Evolutionary conservation across 305 asterid genomes (phyloP).

Genomic region (Fraxinus xanthoxyloides): DNA sequence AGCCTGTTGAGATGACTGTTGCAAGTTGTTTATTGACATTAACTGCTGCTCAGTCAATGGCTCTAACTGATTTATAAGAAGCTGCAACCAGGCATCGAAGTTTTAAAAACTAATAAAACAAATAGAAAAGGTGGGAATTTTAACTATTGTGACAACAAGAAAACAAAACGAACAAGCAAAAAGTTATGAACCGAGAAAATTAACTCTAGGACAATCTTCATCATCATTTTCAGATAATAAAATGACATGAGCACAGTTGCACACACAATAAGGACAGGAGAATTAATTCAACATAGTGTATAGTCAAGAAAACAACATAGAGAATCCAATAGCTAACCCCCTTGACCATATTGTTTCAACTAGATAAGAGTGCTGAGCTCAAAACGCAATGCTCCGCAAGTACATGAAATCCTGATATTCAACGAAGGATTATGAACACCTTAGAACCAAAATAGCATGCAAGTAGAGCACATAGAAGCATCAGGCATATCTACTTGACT

Average conservation of each 20-base stretch:
- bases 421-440: background rate
- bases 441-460: background rate
- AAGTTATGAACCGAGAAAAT: background rate
- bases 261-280: background rate
- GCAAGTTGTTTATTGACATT: slow-evolving; percentile 60
- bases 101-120: background rate
- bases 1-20: slow-evolving; percentile 39
- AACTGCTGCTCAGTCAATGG: slow-evolving; percentile 67
- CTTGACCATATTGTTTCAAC: background rate
- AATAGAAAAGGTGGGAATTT: background rate
- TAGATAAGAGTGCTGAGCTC: background rate
- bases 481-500: background rate
- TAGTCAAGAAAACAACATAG: background rate
- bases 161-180: background rate
- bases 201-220: background rate
- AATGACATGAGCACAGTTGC: background rate
- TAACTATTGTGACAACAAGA: background rate
- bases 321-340: background rate
- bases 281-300: background rate
- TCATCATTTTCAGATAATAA: background rate
- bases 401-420: background rate
- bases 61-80: slow-evolving; percentile 61
- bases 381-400: background rate
- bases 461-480: background rate
- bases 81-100: slow-evolving; percentile 37